These are phyloP conservation scores for Talaromyces sp. DNA, from an alignment of 2,329 filamentous ascomycete genomes.

Conservation along the genomic window DNA sequence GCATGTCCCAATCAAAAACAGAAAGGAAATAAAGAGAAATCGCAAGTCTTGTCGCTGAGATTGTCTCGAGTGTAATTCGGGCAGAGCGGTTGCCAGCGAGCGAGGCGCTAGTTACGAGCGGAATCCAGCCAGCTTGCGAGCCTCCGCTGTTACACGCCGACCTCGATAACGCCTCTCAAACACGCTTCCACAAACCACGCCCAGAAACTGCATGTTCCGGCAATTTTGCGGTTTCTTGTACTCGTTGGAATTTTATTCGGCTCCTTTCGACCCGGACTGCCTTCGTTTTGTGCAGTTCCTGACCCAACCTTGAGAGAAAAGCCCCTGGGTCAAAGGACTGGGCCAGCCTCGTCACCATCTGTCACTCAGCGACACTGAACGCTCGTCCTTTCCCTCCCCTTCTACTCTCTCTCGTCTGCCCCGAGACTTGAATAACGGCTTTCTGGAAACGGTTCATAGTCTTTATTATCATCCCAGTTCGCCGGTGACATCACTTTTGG, in stretches of 20 bases:
- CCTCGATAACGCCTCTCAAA: background rate
- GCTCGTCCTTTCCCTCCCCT: background rate
- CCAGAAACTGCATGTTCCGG: background rate
- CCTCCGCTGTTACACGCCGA: background rate
- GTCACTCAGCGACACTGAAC: background rate
- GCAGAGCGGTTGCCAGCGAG: background rate
- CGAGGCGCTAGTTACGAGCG: background rate
- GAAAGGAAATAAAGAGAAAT: background rate
- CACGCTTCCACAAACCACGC: background rate
- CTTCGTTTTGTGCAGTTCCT: background rate
- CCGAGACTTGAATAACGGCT: background rate
- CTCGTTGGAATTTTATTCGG: background rate
- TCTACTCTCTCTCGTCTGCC: background rate
- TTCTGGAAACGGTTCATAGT: background rate
- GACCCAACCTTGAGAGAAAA: background rate
- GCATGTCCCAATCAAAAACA: background rate
- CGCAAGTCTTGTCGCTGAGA: background rate
- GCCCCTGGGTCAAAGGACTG: background rate
- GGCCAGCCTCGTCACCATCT: background rate
- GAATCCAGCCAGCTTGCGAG: background rate
- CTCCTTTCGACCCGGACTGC: background rate
- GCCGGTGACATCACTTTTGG: slow-evolving; percentile 7
- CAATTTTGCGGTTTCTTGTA: background rate
- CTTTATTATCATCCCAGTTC: background rate
- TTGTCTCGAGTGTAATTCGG: background rate